Base-by-base conservation (phyloP, 305 asterid genomes). In the Rubia peregrina region DNA sequence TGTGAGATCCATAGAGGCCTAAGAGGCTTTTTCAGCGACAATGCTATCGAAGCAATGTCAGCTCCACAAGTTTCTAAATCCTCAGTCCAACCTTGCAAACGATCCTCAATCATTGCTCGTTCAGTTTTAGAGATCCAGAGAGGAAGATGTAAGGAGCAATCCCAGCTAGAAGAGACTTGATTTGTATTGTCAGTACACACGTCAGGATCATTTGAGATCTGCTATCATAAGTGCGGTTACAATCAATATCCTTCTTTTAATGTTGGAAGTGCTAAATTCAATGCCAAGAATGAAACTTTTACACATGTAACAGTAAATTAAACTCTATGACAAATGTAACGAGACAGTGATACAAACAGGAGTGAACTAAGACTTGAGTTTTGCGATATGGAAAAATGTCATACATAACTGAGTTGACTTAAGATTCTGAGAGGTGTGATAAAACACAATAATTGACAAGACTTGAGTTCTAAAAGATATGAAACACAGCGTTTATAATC, bases 1-100 rank as follows among this genome's bases (percentile, higher is more conserved):
- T 85, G 99, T 67, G 99, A 94, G 77, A 94, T 83, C 99, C 99
- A 94, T 77, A 94, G 73, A 64, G 99, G 97, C 43, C 94, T 85
- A 40, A 91, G 75, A 33, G 98, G 92, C 76, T 94, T 94, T 68
- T 69, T 80, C 19, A 94, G 77, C 71, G 84, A 68, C 36, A 74
- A 79, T 43, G 97, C 81, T 72, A 91, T 74, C 43, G 95, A 84
- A 53, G 92, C 83, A 36, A 91, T 80, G 76, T 94, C 99, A 68
- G 98, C 99, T 75, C 99, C 98, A 74, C 92, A 82, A 43, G 82
- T 83, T 81, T 94, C 98, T 68, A 94, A 77, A 61, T 86, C 95
- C 30, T 62, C 68, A 66, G 81, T 82, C 99, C 99, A 94, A 53
- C 76, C 83, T 41, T 88, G 90, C 81, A 94, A 75, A 63, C 85